These are phyloP conservation scores for Clonostachys rhizophaga DNA, from an alignment of 2,329 filamentous ascomycete genomes.

Conservation along the genomic window DNA sequence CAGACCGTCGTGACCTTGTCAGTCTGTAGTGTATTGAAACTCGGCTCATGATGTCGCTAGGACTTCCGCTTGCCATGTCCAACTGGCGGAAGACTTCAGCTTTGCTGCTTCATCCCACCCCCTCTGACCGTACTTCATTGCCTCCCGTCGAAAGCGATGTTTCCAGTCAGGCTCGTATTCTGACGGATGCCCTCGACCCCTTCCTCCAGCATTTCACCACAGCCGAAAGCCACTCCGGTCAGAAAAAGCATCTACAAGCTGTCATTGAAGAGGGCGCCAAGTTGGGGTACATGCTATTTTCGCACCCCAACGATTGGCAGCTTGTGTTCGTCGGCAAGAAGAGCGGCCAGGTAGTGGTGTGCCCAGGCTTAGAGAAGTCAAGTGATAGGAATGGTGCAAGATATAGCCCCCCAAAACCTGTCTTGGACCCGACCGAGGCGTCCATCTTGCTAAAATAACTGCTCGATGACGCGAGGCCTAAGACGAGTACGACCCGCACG, in stretches of 20 bases:
- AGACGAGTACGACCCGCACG: too few relatives aligned
- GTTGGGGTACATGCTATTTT: constrained; percentile 34
- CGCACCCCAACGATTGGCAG: constrained; percentile 32
- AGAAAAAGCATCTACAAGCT: constrained; percentile 28
- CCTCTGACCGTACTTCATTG: constrained; percentile 26
- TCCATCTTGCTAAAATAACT: too few relatives aligned
- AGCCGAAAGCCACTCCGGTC: constrained; percentile 15
- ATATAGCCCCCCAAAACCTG: too few relatives aligned
- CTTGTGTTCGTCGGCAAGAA: constrained; percentile 16
- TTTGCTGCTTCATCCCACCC: constrained; percentile 32
- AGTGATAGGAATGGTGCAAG: too few relatives aligned
- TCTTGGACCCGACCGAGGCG: too few relatives aligned
- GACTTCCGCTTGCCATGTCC: too few relatives aligned
- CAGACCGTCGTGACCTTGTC: too few relatives aligned
- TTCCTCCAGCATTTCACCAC: neutral
- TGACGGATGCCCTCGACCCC: neutral
- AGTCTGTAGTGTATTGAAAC: too few relatives aligned
- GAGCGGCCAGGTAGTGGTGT: neutral
- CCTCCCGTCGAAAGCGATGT: constrained; percentile 1
- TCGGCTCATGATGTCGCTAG: too few relatives aligned
- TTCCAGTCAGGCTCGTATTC: neutral
- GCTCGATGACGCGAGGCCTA: too few relatives aligned
- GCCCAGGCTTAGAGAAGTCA: neutral
- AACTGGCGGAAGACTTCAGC: constrained; percentile 36
- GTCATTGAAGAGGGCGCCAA: constrained; percentile 31